Conservation (phyloP, 306 rosid species). For the Hylodesmum podocarpum region DNA sequence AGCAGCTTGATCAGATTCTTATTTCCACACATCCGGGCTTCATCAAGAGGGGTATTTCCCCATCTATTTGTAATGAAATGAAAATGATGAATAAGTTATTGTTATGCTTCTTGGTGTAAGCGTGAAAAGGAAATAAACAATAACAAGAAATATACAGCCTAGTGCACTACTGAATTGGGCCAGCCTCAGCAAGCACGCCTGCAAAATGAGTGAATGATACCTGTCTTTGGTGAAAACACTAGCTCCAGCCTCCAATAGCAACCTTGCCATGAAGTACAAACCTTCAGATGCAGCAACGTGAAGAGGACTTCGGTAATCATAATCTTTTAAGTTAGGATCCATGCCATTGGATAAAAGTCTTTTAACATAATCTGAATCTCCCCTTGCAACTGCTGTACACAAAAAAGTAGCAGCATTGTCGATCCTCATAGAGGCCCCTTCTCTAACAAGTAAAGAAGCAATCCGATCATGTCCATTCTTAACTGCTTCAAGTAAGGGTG, state of each 20-base stretch:
- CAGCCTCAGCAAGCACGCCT: not conserved
- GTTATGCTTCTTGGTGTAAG: not conserved
- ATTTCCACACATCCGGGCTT: constrained; percentile 80
- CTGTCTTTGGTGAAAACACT: constrained; percentile 84
- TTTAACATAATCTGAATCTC: constrained; percentile 75
- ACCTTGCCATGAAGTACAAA: constrained; percentile 72
- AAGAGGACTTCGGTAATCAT: constrained; percentile 83
- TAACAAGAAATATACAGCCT: not conserved
- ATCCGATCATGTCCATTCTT: constrained; percentile 78
- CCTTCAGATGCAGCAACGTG: constrained; percentile 90
- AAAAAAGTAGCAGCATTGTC: constrained; percentile 71
- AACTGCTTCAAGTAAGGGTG: constrained; percentile 88
- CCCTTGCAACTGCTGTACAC: constrained; percentile 76
- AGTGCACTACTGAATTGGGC: not conserved
- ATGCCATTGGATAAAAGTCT: constrained; percentile 71
- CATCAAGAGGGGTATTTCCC: constrained; percentile 95
- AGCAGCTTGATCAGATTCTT: constrained; percentile 71
- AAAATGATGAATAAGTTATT: not conserved
- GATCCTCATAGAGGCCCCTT: constrained; percentile 76
- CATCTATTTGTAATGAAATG: constrained; percentile 54
- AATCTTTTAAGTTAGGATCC: constrained; percentile 89
- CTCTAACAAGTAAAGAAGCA: constrained; percentile 64
- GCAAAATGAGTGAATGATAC: constrained; percentile 39
- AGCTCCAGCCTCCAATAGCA: constrained; percentile 84
- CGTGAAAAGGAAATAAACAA: constrained; percentile 20